phyloP scores from a whole-genome alignment of 306 rosid genomes.

The Rosa chinensis region DNA sequence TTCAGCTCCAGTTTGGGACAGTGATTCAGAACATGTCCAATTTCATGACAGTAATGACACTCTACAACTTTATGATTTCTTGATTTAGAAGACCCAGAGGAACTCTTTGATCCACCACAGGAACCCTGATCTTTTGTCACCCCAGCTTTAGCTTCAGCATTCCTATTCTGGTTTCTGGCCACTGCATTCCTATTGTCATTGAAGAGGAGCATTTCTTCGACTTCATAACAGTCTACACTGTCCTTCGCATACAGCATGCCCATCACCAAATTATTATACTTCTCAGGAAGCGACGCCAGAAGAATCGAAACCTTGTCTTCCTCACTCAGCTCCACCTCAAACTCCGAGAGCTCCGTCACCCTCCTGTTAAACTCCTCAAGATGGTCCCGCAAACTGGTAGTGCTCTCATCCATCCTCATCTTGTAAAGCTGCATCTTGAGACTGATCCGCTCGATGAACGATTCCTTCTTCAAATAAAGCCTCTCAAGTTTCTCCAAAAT shows the following conservation, averaged over 20 bases:
- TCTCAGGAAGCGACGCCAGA: background rate
- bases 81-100: background rate
- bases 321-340: constrained; percentile 3
- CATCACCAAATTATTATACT: constrained; percentile 2
- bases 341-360: background rate
- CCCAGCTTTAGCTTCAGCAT: background rate
- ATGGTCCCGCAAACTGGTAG: background rate
- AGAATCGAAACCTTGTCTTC: constrained; percentile 7
- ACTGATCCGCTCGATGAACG: background rate
- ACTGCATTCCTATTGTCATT: background rate
- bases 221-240: background rate
- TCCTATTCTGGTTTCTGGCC: background rate
- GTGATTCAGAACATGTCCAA: background rate
- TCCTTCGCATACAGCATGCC: background rate
- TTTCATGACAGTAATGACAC: background rate
- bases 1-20: constrained; percentile 2
- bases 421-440: background rate
- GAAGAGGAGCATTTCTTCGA: background rate
- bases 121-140: background rate
- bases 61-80: background rate
- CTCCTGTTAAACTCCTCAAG: background rate
- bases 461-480: constrained; percentile 1
- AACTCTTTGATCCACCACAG: background rate
- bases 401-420: background rate
- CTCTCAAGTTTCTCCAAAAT: background rate